Percentiles rank a stretch among this genome's conserved stretches.
Evolutionary conservation across 805 yeast species (phyloP).

Genomic region (Huiozyma sinensis): DNA sequence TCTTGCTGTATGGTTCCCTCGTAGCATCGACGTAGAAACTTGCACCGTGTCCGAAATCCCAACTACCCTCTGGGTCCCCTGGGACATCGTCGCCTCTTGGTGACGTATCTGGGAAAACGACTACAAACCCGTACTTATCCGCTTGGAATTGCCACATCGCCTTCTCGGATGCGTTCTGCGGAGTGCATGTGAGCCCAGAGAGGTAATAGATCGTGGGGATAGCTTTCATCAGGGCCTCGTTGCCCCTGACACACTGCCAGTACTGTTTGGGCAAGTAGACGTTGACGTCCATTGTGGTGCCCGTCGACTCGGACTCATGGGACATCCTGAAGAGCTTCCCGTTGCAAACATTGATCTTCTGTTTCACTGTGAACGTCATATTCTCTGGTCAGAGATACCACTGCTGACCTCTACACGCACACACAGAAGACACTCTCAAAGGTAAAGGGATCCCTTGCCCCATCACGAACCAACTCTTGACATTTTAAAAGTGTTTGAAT

Average conservation of each 20-base stretch:
- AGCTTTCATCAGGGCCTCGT: conserved; percentile 36
- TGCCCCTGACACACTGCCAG: conserved; percentile 5
- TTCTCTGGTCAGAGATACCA: too few species aligned
- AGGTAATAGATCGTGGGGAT: conserved; percentile 72
- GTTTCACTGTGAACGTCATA: conserved; percentile 37
- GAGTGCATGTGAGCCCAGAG: conserved; percentile 89
- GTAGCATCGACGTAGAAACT: conserved; percentile 89
- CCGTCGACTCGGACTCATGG: conserved; percentile 57
- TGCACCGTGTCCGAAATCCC: conserved; percentile 93
- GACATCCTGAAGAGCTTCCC: conserved; percentile 68
- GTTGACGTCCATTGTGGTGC: conserved; percentile 73
- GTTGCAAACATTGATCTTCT: conserved; percentile 50
- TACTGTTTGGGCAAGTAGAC: conserved; percentile 63
- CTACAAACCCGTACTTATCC: conserved; percentile 69
- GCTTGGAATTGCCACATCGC: conserved; percentile 80
- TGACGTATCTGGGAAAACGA: conserved; percentile 93
- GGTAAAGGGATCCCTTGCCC: too few species aligned
- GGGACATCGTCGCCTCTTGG: conserved; percentile 79
- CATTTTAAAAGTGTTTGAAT: too few species aligned
- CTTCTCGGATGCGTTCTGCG: conserved; percentile 88
- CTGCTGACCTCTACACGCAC: too few species aligned
- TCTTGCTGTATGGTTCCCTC: conserved; percentile 51
- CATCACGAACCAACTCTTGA: too few species aligned
- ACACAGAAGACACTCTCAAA: too few species aligned
- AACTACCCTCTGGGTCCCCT: conserved; percentile 50